Evolutionary conservation across 371 early-diverging fungal species (phyloP).

Genomic region (Choanephora cucurbitarum): DNA sequence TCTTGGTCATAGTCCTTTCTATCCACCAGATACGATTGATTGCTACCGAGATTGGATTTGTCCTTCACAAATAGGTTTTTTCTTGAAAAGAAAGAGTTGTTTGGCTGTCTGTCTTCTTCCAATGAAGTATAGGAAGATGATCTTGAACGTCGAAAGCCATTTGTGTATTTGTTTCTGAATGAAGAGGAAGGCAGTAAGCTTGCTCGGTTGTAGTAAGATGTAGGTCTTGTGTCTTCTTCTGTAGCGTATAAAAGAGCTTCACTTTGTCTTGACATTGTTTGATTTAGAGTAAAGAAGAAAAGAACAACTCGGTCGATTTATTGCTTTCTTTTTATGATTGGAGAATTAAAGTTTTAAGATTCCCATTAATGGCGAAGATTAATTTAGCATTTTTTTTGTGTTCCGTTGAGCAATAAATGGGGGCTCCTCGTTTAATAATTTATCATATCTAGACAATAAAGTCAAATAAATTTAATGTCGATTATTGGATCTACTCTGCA

Average conservation of each 20-base stretch:
- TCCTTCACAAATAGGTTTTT: background rate
- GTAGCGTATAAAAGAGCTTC: background rate
- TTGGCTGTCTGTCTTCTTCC: constrained; percentile 1
- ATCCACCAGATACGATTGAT: too few species aligned
- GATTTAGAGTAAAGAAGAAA: background rate
- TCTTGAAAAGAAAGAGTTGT: constrained; percentile 5
- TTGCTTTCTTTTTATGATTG: too few species aligned
- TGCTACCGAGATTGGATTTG: background rate
- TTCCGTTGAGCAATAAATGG: background rate
- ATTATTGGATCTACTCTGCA: too few species aligned
- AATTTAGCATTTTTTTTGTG: background rate
- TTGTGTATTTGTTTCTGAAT: background rate
- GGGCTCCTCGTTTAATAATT: background rate
- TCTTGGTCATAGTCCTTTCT: background rate
- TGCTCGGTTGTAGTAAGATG: background rate
- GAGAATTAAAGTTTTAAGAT: too few species aligned
- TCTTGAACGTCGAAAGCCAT: background rate
- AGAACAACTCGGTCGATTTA: background rate
- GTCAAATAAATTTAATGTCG: too few species aligned
- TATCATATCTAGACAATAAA: background rate
- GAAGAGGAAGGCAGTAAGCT: background rate
- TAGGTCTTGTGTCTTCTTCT: background rate
- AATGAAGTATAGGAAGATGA: constrained; percentile 10
- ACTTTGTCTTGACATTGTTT: background rate
- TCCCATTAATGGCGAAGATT: background rate